A percentile compares a stretch with the other conserved stretches of the same genome.
Evolutionary conservation across 2,329 filamentous ascomycete species (phyloP).

Genomic region (Talaromyces islandicus): DNA sequence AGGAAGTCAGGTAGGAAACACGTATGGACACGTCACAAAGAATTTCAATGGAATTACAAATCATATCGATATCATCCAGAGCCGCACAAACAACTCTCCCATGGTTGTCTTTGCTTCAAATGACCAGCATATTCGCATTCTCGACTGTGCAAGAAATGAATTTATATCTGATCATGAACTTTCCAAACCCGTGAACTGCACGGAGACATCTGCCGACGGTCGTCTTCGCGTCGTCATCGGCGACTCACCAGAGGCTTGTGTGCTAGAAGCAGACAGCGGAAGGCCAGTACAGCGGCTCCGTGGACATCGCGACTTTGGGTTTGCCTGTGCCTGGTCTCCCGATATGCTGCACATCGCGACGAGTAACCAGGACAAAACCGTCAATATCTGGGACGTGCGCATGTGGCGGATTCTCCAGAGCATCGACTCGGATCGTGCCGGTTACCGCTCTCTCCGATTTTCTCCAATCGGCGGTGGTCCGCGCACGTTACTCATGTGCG

Average conservation of each 20-base stretch:
- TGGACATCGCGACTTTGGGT: constrained; percentile 40
- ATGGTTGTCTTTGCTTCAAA: constrained; percentile 54
- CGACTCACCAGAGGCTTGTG: constrained; percentile 36
- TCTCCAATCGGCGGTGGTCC: constrained; percentile 40
- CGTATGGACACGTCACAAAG: constrained; percentile 44
- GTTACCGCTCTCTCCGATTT: constrained; percentile 38
- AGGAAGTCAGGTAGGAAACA: constrained; percentile 24
- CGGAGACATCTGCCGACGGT: constrained; percentile 37
- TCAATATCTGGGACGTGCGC: constrained; percentile 42
- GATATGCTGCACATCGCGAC: constrained; percentile 44
- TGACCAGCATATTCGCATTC: constrained; percentile 48
- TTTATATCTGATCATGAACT: constrained; percentile 34
- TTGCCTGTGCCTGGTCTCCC: constrained; percentile 42
- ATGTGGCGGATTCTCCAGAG: constrained; percentile 35
- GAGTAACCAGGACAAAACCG: constrained; percentile 41
- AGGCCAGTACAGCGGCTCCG: constrained; percentile 31
- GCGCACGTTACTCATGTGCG: constrained; percentile 36
- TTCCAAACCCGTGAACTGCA: constrained; percentile 39
- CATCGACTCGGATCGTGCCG: constrained; percentile 39
- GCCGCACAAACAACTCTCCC: constrained; percentile 42
- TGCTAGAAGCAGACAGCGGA: constrained; percentile 39
- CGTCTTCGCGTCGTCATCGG: constrained; percentile 41
- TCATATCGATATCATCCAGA: constrained; percentile 49
- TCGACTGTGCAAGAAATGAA: constrained; percentile 46
- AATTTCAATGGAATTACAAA: constrained; percentile 52